Evolutionary conservation across 2,329 filamentous ascomycete genomes (phyloP), one percentile per base, ranked within the genome.

Genomic region (Colletotrichum godetiae): DNA sequence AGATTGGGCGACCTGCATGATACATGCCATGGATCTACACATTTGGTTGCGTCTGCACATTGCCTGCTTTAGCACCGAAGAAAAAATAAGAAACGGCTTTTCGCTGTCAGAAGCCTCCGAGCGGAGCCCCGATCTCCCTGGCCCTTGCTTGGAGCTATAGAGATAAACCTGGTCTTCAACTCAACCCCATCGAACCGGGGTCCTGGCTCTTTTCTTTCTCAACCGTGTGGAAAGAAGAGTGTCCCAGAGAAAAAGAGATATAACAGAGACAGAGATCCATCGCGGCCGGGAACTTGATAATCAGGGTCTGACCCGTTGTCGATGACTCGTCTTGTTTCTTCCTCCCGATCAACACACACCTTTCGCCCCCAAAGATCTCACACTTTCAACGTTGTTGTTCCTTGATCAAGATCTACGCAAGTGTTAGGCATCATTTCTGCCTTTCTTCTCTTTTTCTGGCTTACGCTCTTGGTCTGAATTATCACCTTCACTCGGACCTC

Each of bases 261-360:
- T 75, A 75, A 75, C 67, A 74, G 64, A 73, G 71, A 74, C 65
- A 75, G 29, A 68, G 73, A 66, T 74, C 71, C 71, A 74, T 74
- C 67, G 53, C 67, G 62, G 62, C 69, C 66, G 71, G 27, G 35
- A 27, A 59, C 46, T 69, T 70, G 65, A 70, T 69, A 67, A 65
- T 66, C 65, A 75, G 72, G 74, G 74, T 75, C 68, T 75, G 74
- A 67, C 66, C 74, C 72, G 66, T 73, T 75, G 74, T 75, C 68
- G 66, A 68, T 74, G 68, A 67, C 72, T 64, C 74, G 74, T 73
- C 74, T 73, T 53, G 65, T 73, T 62, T 73, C 65, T 72, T 57
- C 22, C 46, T 22, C 53, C 52, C 60, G 49, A 69, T 73, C 57
- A 68, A 55, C 64, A 60, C 53, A 55, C 64, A 65, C 56, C 46